Evolutionary conservation across 2,329 filamentous ascomycete species (phyloP), one percentile per base, ranked within the genome.

Genomic region (Ophiostoma sp.): DNA sequence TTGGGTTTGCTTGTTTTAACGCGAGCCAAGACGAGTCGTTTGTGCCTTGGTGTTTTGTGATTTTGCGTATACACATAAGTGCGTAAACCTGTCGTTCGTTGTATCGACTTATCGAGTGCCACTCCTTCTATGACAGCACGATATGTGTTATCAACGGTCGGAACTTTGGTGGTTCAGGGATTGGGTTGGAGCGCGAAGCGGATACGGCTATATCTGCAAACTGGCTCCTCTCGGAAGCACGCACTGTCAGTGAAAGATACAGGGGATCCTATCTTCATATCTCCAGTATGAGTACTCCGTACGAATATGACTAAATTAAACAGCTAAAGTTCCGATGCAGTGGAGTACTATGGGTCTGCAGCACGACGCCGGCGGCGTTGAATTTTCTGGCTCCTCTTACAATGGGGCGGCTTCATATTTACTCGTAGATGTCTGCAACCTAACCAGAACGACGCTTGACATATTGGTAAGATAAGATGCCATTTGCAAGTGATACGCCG

Each of bases 381-480:
- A 38, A 27, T 60, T 60, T 60, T 60, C 55, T 60, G 55, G 55
- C 55, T 38, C 27, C 55, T 60, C 9, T 38, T 60, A 44, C 42
- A 40, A 60, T 58, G 52, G 52, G 27, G 55, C 8, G 55, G 4
- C n/a, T 14, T 60, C 27, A 38, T 49, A 12, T 45, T 8, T 45
- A 44, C 42, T 44, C 8, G 42, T 44, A 45, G 8, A 12, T 45
- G 42, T 27, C 27, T 27, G 27, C 27, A 27, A 27, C 27, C 27
- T 27, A 27, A 27, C 27, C 27, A 27, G 27, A 27, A 27, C 27
- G 27, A 27, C 27, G 27, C 27, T 27, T 27, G 1, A 27, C 27
- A 27, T 27, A 27, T 12, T 45, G 42, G 42, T 45, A 45, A 45
- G 8, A 8, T 12, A 45, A 45, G 42, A 45, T 45, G 9, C 42